Percentiles rank a stretch among this genome's conserved stretches.
phyloP scores from a whole-genome alignment of 345 rosid genomes.

The Dovyalis caffra region DNA sequence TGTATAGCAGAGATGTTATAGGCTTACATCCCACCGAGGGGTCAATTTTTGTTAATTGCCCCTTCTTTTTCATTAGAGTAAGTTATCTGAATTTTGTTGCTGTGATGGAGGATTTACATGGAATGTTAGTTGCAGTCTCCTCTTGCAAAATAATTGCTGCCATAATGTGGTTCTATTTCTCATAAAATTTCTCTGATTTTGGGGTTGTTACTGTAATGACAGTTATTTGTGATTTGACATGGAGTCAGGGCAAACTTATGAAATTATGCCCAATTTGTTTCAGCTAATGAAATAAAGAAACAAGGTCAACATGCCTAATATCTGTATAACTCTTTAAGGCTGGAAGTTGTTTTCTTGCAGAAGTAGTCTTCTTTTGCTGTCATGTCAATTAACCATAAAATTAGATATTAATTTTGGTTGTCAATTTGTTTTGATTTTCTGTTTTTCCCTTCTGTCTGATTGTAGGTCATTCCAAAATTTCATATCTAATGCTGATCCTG shows the following conservation, averaged over 20 bases:
- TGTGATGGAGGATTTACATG: neutral
- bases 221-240: neutral
- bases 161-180: neutral
- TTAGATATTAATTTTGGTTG: neutral
- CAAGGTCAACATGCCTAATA: neutral
- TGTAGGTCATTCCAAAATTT: conserved; percentile 76
- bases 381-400: neutral
- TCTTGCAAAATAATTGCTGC: neutral
- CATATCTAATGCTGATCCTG: conserved; percentile 70
- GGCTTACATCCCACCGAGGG: neutral
- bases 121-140: neutral
- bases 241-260: neutral
- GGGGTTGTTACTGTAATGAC: neutral
- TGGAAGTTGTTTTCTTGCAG: neutral
- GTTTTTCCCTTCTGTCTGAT: conserved; percentile 14
- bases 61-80: neutral
- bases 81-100: neutral
- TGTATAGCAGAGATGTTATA: neutral
- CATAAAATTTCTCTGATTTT: neutral
- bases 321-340: neutral
- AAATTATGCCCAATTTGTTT: neutral
- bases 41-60: neutral
- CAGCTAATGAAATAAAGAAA: neutral
- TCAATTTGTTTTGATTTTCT: neutral
- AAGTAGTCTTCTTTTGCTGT: neutral